These are phyloP conservation scores for Scheffersomyces illinoinensis DNA, from an alignment of 1,139 yeast species.

Conservation along the genomic window DNA sequence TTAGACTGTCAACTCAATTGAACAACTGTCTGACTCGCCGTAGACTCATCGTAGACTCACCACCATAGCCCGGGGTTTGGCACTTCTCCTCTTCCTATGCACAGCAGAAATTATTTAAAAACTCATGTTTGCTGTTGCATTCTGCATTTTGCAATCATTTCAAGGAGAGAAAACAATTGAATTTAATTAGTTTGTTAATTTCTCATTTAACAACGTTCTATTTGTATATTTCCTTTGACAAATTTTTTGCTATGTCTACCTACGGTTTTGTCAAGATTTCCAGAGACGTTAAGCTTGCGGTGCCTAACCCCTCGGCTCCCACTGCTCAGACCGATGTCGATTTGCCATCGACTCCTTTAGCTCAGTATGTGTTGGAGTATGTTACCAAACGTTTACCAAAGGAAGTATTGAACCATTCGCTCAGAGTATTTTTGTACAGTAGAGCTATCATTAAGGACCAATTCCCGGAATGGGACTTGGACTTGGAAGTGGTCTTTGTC, in stretches of 20 bases:
- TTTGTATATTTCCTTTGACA: background rate
- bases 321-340: conserved; percentile 21
- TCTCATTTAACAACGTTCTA: too few species aligned
- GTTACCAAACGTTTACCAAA: conserved; percentile 26
- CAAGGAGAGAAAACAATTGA: background rate
- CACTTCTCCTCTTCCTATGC: background rate
- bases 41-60: background rate
- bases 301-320: conserved; percentile 28
- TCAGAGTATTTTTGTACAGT: conserved; percentile 35
- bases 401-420: conserved; percentile 31
- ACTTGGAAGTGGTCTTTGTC: conserved; percentile 29
- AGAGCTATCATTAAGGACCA: conserved; percentile 37
- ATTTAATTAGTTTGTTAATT: background rate
- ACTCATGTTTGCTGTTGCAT: background rate
- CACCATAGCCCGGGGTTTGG: background rate
- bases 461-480: conserved; percentile 37
- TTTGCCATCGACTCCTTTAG: conserved; percentile 24
- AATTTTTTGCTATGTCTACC: conserved; percentile 19
- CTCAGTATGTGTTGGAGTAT: conserved; percentile 22
- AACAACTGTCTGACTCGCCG: background rate
- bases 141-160: background rate
- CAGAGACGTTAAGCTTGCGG: conserved; percentile 29
- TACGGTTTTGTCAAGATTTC: conserved; percentile 36
- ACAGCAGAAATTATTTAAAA: background rate
- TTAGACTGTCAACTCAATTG: background rate